phyloP scores from a whole-genome alignment of 768 basidiomycete species.

The Lyophyllum decastes region DNA sequence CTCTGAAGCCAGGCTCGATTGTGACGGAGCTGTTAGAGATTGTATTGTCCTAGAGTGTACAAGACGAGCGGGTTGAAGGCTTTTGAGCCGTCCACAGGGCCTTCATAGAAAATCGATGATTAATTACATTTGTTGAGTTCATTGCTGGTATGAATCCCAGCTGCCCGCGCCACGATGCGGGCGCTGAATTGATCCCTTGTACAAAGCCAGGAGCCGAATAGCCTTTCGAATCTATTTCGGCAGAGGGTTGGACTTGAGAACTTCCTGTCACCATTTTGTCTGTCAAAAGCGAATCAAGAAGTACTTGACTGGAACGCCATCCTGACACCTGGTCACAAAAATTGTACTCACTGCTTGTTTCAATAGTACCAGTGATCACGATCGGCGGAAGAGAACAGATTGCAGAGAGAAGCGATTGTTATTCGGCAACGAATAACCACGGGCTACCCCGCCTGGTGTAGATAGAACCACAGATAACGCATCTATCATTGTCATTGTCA shows the following conservation, averaged over 20 bases:
- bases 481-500: no score
- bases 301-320: no score
- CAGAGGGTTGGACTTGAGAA: neutral
- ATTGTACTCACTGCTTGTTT: no score
- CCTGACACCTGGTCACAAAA: no score
- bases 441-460: no score
- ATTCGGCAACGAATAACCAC: no score
- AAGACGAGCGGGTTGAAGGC: neutral
- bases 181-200: neutral
- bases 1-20: slow-evolving; percentile 7
- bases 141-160: no score
- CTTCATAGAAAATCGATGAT: neutral
- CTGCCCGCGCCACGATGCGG: no score
- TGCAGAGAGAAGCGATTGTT: no score
- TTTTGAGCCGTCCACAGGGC: neutral
- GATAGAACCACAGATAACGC: no score
- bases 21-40: neutral
- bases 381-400: no score
- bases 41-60: neutral
- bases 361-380: no score
- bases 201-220: neutral
- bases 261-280: neutral
- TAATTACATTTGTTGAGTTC: neutral
- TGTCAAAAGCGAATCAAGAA: neutral
- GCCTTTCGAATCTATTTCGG: neutral